Base-by-base conservation (phyloP, 257 asterid genomes). In the Plectranthus barbatus region DNA sequence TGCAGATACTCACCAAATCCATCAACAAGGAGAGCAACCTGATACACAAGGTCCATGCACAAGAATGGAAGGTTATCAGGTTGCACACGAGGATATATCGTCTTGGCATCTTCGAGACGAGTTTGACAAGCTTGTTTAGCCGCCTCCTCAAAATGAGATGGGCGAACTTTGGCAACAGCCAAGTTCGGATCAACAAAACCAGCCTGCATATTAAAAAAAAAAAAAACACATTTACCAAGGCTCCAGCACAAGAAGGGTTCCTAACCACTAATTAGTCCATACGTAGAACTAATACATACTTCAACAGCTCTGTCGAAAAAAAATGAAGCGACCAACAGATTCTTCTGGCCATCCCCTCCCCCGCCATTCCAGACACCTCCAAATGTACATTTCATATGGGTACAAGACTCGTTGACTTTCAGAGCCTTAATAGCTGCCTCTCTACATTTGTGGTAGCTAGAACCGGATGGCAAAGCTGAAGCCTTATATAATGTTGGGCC, bases 341-440 rank as follows among this genome's bases (percentile, higher is more conserved):
- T 89, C 82, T 85, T 92, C 78, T 82, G 97, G 60, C 97, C 99
- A 76, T 92, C 95, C 7, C 97, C 97, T 49, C 97, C 96, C 29
- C 99, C 97, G 34, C 99, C 99, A 76, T 85, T 93, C 99, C 99
- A 93, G 67, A 93, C 76, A 41, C 96, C 99, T n/a, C 97, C 97
- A 72, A 93, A 93, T 17, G 99, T 90, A 71, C 99, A 93, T 76
- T 93, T 89, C 96, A 90, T 89, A 76, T 87, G 95, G 60, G 92
- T 82, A 72, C 99, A 93, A 62, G 97, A 74, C 60, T 82, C 99
- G 31, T 87, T 83, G 60, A 89, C 82, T 79, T 79, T 87, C 72
- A 93, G 91, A 58, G 97, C 96, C 76, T 85, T 85, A 4, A 49
- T 71, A 62, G 85, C 75, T 56, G 74, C 72, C 52, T 85, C 96